Conservation (phyloP, 148 eudicot species). For the Rhododendron vialii region DNA sequence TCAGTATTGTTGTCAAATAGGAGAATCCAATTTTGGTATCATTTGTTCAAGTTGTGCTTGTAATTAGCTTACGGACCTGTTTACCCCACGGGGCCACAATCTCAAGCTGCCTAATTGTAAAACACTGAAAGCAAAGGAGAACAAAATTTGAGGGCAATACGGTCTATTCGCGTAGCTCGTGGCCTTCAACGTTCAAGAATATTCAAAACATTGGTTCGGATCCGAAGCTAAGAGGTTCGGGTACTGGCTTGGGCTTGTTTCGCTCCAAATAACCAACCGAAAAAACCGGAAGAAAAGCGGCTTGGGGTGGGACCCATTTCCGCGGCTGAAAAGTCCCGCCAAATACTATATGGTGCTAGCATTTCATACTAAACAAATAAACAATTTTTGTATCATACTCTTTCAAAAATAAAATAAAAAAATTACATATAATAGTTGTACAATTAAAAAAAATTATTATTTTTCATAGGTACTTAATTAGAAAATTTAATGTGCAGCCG, state of each 20-base stretch:
- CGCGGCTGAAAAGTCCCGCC: background rate
- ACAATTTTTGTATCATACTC: no score
- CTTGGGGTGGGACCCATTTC: background rate
- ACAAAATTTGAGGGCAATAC: background rate
- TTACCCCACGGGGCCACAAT: background rate
- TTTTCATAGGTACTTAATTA: no score
- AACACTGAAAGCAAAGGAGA: background rate
- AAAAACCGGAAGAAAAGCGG: background rate
- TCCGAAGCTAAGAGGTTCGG: constrained; percentile 18
- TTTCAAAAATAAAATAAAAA: no score
- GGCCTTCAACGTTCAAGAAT: background rate
- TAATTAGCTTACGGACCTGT: background rate
- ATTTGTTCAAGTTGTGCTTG: background rate
- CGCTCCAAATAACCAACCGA: background rate
- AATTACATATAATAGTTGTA: no score
- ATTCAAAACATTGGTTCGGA: constrained; percentile 17
- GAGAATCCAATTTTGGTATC: no score
- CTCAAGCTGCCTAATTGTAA: background rate
- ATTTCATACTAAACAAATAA: no score
- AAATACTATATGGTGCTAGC: background rate
- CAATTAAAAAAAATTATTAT: no score
- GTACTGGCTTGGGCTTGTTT: background rate
- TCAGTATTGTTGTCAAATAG: no score
- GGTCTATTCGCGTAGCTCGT: background rate
- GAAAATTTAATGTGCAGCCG: no score